Conservation (phyloP, 2,329 filamentous ascomycete species). For the Tolypocladium pustulatum region DNA sequence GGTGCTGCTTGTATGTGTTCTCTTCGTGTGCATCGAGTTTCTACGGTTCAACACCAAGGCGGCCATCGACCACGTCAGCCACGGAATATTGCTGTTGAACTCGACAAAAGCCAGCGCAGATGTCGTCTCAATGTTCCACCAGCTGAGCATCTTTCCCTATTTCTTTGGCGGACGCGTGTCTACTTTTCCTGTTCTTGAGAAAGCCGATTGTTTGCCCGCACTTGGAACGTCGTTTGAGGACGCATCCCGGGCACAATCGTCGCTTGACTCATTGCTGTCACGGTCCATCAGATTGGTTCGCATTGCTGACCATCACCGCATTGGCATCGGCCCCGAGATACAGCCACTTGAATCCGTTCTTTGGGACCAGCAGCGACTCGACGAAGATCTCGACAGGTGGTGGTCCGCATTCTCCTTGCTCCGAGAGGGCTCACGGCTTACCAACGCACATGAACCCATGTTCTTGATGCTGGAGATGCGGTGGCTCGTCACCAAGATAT, state of each 20-base stretch:
- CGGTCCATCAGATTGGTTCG: conserved; percentile 20
- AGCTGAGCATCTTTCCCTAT: conserved; percentile 26
- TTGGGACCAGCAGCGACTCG: conserved; percentile 11
- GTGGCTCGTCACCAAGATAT: conserved; percentile 20
- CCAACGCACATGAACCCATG: not conserved
- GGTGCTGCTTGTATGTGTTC: conserved; percentile 27
- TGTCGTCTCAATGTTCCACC: conserved; percentile 24
- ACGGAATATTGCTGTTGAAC: conserved; percentile 26
- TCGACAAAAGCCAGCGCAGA: conserved; percentile 12
- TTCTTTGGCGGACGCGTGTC: conserved; percentile 19
- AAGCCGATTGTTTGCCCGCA: not conserved
- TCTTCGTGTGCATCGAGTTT: conserved; percentile 34
- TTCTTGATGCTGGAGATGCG: conserved; percentile 17
- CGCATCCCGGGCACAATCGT: conserved; percentile 17
- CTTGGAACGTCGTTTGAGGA: conserved; percentile 1
- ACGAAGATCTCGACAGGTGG: conserved; percentile 17
- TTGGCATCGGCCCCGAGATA: conserved; percentile 6
- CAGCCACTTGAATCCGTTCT: conserved; percentile 7
- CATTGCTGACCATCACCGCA: conserved; percentile 15
- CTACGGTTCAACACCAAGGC: conserved; percentile 23
- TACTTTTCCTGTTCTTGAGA: conserved; percentile 3
- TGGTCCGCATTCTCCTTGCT: conserved; percentile 13
- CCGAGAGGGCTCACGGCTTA: not conserved
- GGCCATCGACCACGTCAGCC: conserved; percentile 25
- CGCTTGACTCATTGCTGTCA: conserved; percentile 15